These are phyloP conservation scores for Alternaria ventricosa DNA, from an alignment of 2,329 filamentous ascomycete species.

Conservation along the genomic window DNA sequence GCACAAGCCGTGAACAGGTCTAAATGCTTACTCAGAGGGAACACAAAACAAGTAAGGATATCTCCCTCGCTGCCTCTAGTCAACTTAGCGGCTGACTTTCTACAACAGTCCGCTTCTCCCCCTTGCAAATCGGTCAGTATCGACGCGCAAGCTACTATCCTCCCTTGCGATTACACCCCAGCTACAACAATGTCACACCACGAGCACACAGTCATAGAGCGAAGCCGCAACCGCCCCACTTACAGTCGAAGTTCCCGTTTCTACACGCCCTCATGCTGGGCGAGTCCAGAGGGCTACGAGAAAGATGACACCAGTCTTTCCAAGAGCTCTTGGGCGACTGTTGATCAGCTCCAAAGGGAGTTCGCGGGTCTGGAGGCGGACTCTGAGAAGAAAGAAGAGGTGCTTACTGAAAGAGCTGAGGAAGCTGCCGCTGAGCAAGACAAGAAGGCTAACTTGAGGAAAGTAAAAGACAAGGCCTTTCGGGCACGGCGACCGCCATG, in stretches of 20 bases:
- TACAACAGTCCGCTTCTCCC: neutral
- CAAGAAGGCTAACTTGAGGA: neutral
- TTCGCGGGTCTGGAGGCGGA: neutral
- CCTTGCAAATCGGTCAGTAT: neutral
- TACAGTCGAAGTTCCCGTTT: neutral
- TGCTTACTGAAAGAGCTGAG: neutral
- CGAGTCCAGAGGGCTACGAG: slow-evolving; percentile 13
- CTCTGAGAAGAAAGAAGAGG: neutral
- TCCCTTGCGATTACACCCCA: neutral
- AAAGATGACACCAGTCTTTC: slow-evolving; percentile 20
- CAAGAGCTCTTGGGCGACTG: neutral
- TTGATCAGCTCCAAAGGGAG: neutral
- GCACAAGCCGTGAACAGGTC: neutral
- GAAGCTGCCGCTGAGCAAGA: neutral
- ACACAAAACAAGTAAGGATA: neutral
- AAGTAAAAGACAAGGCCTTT: neutral
- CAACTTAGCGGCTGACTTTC: neutral
- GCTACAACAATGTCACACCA: slow-evolving; percentile 7
- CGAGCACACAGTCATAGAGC: slow-evolving; percentile 3
- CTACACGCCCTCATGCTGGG: slow-evolving; percentile 13
- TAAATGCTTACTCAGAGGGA: neutral
- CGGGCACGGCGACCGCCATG: neutral
- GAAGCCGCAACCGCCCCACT: neutral
- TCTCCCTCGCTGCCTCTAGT: neutral
- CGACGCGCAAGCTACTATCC: neutral